Conservation (phyloP, 2,329 filamentous ascomycete species). For the Colletotrichum aenigma region DNA sequence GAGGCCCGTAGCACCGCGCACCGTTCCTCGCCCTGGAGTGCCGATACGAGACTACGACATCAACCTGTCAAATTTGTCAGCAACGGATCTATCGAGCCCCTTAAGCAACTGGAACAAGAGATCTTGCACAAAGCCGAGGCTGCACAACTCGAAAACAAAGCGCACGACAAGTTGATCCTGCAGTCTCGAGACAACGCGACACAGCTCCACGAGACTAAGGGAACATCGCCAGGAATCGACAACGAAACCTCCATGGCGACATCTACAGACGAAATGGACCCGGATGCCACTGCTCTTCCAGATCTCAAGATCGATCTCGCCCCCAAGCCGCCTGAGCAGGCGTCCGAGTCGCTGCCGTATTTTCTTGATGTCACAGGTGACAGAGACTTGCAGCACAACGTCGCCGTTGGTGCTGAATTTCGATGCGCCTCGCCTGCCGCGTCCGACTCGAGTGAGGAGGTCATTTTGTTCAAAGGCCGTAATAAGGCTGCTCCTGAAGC, state of each 20-base stretch:
- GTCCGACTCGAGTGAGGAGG: slow-evolving; percentile 68
- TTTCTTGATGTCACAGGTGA: slow-evolving; percentile 42
- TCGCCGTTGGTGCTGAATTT: background rate
- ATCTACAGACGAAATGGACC: background rate
- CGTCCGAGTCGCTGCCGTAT: slow-evolving; percentile 27
- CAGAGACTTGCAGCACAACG: slow-evolving; percentile 14
- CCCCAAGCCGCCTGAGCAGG: background rate
- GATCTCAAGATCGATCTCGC: background rate
- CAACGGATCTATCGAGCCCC: slow-evolving; percentile 54
- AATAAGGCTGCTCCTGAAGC: background rate
- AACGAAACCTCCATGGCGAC: background rate
- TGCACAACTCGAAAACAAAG: background rate
- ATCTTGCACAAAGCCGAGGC: slow-evolving; percentile 11
- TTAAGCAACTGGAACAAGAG: slow-evolving; percentile 42
- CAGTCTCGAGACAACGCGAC: background rate
- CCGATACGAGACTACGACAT: slow-evolving; percentile 47
- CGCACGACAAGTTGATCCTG: background rate
- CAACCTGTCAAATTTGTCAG: slow-evolving; percentile 59
- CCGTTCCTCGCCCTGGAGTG: slow-evolving; percentile 43
- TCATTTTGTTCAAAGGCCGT: slow-evolving; percentile 70
- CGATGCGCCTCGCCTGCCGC: slow-evolving; percentile 22
- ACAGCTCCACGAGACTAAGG: background rate
- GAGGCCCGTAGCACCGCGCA: slow-evolving; percentile 26
- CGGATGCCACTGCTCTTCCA: background rate
- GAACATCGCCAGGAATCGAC: background rate